These are phyloP conservation scores for Beauveria asiatica DNA, from an alignment of 2,329 filamentous ascomycete genomes.

Conservation along the genomic window DNA sequence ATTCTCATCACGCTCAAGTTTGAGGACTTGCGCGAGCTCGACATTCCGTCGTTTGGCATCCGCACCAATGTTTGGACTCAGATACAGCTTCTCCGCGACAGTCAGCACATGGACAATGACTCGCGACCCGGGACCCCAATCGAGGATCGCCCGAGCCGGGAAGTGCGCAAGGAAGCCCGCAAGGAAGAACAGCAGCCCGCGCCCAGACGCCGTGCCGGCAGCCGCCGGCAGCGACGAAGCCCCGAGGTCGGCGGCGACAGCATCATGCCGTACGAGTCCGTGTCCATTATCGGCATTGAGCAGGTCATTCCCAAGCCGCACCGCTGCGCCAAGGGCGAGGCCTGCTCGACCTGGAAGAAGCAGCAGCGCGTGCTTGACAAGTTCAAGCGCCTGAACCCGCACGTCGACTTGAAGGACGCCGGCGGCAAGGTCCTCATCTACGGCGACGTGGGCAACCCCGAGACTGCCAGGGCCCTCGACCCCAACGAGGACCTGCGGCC, in stretches of 20 bases:
- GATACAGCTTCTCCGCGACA: conserved; percentile 60
- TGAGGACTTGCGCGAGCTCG: conserved; percentile 75
- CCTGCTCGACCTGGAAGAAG: conserved; percentile 73
- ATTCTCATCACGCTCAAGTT: conserved; percentile 88
- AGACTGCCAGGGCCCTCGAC: conserved; percentile 50
- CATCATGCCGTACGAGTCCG: conserved; percentile 72
- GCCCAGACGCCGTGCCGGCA: conserved; percentile 30
- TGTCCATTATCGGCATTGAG: conserved; percentile 88
- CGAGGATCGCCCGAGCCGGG: conserved; percentile 48
- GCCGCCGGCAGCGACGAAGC: conserved; percentile 25
- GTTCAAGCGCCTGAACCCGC: conserved; percentile 67
- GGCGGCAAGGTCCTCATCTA: conserved; percentile 67
- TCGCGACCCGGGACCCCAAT: conserved; percentile 51
- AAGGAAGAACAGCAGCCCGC: conserved; percentile 28
- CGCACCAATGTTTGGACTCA: conserved; percentile 73
- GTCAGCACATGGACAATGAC: conserved; percentile 40
- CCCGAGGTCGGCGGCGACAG: conserved; percentile 44
- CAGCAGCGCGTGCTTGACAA: conserved; percentile 70
- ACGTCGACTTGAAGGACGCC: conserved; percentile 38
- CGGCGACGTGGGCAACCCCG: conserved; percentile 70
- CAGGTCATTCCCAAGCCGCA: conserved; percentile 80
- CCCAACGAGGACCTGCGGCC: conserved; percentile 50
- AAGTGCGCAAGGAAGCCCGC: conserved; percentile 38
- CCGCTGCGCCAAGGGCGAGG: conserved; percentile 76
- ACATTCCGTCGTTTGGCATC: conserved; percentile 74